Base-by-base conservation (phyloP, 345 rosid species). In the Lepidium africanum region DNA sequence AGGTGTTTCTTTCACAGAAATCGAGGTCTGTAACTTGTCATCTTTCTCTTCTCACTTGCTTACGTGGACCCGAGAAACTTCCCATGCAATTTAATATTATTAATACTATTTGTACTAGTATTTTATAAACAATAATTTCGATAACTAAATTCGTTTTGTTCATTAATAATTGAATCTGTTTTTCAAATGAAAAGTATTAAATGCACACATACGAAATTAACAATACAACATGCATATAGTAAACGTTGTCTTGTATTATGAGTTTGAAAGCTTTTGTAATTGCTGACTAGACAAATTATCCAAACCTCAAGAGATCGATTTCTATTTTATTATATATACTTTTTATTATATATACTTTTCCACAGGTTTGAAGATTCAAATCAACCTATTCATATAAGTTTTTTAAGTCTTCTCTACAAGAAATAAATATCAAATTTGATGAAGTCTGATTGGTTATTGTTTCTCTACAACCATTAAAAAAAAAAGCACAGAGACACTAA, bases 21-120 rank as follows among this genome's bases (percentile, higher is more conserved):
- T 51, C 78, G 54, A 75, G 74, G 70, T 68, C 47, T 47, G 65
- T 53, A 45, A 53, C 59, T 67, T 74, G 73, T 74, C 78, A 62
- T 68, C 51, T 68, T 62, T 74, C 69, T 58, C 2, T 52, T 74
- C 52, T 74, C 74, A 68, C 65, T 67, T 52, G 78, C 59, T 3
- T 46, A 68, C 74, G 48, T 75, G 74, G 78, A 68, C 65, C 58
- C 41, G 1, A 62, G 32, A 21, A 62, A 62, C 57, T 69, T 62
- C 45, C 48, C 48, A 61, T 68, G 54, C 74, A 54, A 12, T 32
- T n/a, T n/a, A n/a, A n/a, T 65, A 65, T 57, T 17, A 16, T 5
- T 30, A 6, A 6, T 30, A 30, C 5, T 30, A 3, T 2, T 21
- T 21, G 33, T 30, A 30, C 7, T 25, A 1, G 2, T 23, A 7